These are phyloP conservation scores for Kwoniella sp. DNA, from an alignment of 768 basidiomycete genomes.

Conservation along the genomic window DNA sequence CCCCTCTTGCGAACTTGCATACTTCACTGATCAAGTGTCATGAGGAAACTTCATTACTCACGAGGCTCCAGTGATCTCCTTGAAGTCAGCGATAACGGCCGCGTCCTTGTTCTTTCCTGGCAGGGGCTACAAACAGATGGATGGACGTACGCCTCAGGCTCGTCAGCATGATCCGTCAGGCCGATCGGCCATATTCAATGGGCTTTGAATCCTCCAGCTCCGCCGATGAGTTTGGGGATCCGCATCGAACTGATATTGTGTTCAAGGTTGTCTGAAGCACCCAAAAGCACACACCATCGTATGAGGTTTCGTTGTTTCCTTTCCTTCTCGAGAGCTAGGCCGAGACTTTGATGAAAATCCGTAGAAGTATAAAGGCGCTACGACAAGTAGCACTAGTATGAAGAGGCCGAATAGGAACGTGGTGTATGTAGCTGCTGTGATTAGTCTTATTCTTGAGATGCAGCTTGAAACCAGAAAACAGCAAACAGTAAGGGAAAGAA, in stretches of 20 bases:
- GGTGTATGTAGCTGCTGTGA: neutral
- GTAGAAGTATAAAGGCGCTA: constrained; percentile 3
- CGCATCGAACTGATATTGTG: neutral
- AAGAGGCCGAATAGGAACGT: neutral
- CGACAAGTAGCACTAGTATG: neutral
- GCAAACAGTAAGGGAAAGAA: neutral
- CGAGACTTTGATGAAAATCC: neutral
- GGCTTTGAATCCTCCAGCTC: too few species aligned
- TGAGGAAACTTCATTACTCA: too few species aligned
- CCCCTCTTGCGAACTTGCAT: neutral
- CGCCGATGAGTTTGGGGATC: too few species aligned
- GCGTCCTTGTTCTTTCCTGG: constrained; percentile 16
- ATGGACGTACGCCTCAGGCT: neutral
- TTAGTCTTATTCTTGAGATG: neutral
- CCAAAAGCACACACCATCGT: constrained; percentile 7
- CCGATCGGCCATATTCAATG: too few species aligned
- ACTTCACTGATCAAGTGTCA: too few species aligned
- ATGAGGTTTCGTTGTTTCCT: neutral
- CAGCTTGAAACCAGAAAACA: neutral
- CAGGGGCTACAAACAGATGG: constrained; percentile 8
- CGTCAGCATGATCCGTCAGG: too few species aligned
- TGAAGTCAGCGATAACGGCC: constrained; percentile 30
- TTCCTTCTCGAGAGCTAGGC: neutral
- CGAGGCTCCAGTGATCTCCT: constrained; percentile 48
- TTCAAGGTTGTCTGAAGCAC: neutral